Evolutionary conservation across 1,284 basidiomycete species (phyloP), one percentile per base, ranked within the genome.

Genomic region (Flammula alnicola): DNA sequence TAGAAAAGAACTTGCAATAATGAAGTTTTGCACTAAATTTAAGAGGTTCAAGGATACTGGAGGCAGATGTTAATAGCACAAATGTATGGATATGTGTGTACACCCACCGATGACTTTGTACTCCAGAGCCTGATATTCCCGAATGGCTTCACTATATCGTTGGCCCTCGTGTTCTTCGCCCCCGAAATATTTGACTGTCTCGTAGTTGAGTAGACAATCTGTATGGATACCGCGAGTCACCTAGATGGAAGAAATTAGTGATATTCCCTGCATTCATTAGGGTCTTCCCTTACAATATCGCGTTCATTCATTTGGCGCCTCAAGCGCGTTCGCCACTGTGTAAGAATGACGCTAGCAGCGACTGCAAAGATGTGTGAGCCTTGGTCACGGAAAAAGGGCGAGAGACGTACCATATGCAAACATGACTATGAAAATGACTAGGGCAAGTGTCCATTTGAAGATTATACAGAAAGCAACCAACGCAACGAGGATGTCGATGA

Each of bases 111-210:
- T 84, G 47, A 93, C 89, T 61, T 78, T 81, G 66, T 83, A 88
- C 63, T 93, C 90, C 42, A 90, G 70, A 17, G 70, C 65, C 63
- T 94, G 91, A 61, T 93, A 94, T 52, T 86, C 78, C n/a, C 75
- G 71, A 56, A 94, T 79, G 2, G 92, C 88, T 16, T 83, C 77
- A 9, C 77, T 68, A 64, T 94, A 93, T 23, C 92, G 80, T 40
- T 78, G 76, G 14, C 80, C 82, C 65, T 95, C 93, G 62, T 91
- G 87, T 26, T 81, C 76, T 67, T 95, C 92, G 22, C 91, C 89
- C 25, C 83, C 82, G 66, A 93, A 93, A 69, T 91, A 91, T 65
- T 91, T 91, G 56, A 93, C 88, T 9, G 88, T 86, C 70, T 92
- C 91, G 62, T 92, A 87, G 68, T 93, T 88, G 60, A 93, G 77